Percentiles rank a stretch among this genome's conserved stretches.
Conservation (phyloP, 129 eudicot genomes). For the Apium graveolens region DNA sequence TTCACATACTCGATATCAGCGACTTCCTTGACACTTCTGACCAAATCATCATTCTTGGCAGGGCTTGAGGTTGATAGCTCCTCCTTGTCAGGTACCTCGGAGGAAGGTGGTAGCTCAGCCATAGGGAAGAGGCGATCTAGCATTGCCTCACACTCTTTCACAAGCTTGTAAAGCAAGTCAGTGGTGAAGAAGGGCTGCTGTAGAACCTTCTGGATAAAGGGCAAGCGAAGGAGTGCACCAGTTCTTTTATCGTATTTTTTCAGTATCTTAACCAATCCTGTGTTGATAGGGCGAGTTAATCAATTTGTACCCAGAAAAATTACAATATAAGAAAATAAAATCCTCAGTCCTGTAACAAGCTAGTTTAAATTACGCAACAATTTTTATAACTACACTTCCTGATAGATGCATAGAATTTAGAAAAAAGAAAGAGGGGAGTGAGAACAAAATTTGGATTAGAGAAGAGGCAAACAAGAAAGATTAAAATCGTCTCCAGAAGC, state of each 20-base stretch:
- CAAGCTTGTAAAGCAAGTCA: conserved; percentile 72
- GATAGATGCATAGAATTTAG: background rate
- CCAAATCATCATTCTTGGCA: background rate
- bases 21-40: conserved; percentile 41
- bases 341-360: background rate
- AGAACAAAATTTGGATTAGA: background rate
- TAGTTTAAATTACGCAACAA: background rate
- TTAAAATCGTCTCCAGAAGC: background rate
- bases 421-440: background rate
- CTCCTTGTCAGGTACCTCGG: conserved; percentile 18
- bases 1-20: conserved; percentile 74
- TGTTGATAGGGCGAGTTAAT: conserved; percentile 14
- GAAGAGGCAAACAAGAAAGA: background rate
- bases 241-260: conserved; percentile 91
- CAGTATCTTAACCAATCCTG: conserved; percentile 78
- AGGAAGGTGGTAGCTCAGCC: conserved; percentile 23
- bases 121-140: conserved; percentile 56
- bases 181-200: conserved; percentile 92
- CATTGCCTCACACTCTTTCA: conserved; percentile 82
- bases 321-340: background rate
- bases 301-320: background rate
- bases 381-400: background rate
- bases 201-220: conserved; percentile 84
- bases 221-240: conserved; percentile 80
- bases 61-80: conserved; percentile 31